Conservation (phyloP, 2,329 filamentous ascomycete genomes). For the Neopestalotiopsis rosae region DNA sequence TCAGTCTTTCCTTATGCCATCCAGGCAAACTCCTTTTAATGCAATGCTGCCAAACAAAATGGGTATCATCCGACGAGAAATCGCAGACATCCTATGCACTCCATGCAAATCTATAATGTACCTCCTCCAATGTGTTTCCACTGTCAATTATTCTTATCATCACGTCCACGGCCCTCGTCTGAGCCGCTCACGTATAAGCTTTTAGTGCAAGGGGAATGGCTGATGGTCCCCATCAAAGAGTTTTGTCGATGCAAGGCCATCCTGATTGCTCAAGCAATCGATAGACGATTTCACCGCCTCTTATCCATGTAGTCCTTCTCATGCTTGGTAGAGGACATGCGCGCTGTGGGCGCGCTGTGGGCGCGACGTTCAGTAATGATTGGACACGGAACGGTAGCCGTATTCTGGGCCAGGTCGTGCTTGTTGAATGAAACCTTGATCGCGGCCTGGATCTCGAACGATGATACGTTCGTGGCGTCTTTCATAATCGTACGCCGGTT, state of each 20-base stretch:
- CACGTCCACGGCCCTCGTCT: not conserved
- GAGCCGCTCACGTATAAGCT: not conserved
- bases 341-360: not conserved
- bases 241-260: not conserved
- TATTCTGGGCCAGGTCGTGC: not conserved
- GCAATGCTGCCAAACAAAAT: slow-evolving; percentile 3
- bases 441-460: not conserved
- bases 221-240: not conserved
- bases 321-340: not conserved
- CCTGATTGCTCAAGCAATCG: not conserved
- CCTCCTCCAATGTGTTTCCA: not conserved
- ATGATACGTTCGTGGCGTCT: not conserved
- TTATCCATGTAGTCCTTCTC: not conserved
- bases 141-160: not conserved
- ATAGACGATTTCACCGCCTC: not conserved
- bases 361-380: not conserved
- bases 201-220: not conserved
- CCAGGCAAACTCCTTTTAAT: not conserved
- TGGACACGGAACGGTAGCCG: not conserved
- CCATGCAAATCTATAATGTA: not conserved
- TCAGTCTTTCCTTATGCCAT: not conserved
- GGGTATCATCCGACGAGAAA: slow-evolving; percentile 5
- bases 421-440: not conserved
- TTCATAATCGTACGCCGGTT: not conserved
- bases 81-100: not conserved